Base-by-base conservation (phyloP, 805 yeast genomes). In the Lachancea fermentati region DNA sequence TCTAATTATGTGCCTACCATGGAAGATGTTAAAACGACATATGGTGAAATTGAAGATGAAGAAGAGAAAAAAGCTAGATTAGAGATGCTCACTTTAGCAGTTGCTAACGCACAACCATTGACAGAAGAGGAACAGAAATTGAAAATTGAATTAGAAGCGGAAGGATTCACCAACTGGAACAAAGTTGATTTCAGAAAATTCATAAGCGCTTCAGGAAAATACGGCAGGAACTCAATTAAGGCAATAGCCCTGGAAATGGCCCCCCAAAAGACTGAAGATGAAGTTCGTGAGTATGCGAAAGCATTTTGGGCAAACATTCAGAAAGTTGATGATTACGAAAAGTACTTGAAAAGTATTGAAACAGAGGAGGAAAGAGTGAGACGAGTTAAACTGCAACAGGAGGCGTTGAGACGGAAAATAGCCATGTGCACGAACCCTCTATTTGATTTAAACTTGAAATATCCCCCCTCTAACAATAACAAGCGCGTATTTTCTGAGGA, bases 261-360 rank as follows among this genome's bases (percentile, higher is more conserved):
- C 3, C 89, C 84, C 18, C 88, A 81, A 38, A 93, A 93, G 62
- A 73, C 88, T 0, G 60, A 67, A 19, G 94, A 85, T 8, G 96
- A 93, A 46, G 85, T 91, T 9, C 63, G 78, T 43, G 81, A 76
- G 28, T 93, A 91, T 58, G 79, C 89, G 9, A 71, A 72, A 38
- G 82, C 73, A 7, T 93, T 93, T 60, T 93, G 97, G 98, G 54
- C 72, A 18, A 73, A 82, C 38, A 81, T 78, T 54, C 70, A 75
- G 36, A 85, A 81, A 50, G 81, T 93, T 46, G 97, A 91, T 25
- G 95, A 96, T 8, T 82, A 81, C 62, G 98, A 93, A 50, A 75
- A 85, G 47, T 86, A 82, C 60, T 64, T 89, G 39, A 68, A 73
- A 14, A 91, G 81, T 52, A 86, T 93, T 45, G 95, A 88, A 55